Base-by-base conservation (phyloP, 805 yeast genomes). In the Candida pseudofarinosa region DNA sequence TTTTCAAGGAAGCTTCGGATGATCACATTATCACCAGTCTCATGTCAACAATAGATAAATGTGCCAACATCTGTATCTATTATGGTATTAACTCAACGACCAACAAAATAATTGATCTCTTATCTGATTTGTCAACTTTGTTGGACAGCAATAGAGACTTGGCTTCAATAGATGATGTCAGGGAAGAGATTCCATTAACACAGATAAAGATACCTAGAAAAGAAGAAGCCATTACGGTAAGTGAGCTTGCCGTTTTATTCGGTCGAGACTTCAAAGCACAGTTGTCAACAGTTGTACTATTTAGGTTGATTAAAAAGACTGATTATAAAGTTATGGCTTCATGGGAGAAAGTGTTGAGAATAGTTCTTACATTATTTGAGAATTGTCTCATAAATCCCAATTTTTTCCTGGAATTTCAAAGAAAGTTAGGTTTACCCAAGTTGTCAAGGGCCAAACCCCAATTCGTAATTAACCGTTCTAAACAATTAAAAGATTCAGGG, bases 181-280 rank as follows among this genome's bases (percentile, higher is more conserved):
- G 73, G 37, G 76, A 69, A 16, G 54, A 57, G 19, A 67, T 73
- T 30, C 79, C 80, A 12, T 55, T 70, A 3, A 74, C 77, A 19
- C 76, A 71, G 51, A 55, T 73, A 33, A 64, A 58, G 30, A 61
- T 80, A 19, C 86, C 80, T 37, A 74, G 75, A 32, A 76, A 78
- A 19, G 73, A 76, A 10, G 77, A 74, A 14, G 69, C 71, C 3
- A 74, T 93, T 30, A 83, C 85, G 3, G 93, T 93, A 3, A 83
- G 95, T 56, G 89, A 88, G 43, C 66, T 80, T 41, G 79, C 97
- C 0, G 88, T 89, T 13, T 75, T 83, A 59, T 83, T 93, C 58
- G 99, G 99, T 4, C 74, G 84, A 38, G 93, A 89, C 56, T 87
- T 88, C 66, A 88, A 90, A 55, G 96, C 96, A 0, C 99, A 95